Evolutionary conservation across 176 grass and related monocot species (phyloP).

Genomic region (Cenchrus americanus): DNA sequence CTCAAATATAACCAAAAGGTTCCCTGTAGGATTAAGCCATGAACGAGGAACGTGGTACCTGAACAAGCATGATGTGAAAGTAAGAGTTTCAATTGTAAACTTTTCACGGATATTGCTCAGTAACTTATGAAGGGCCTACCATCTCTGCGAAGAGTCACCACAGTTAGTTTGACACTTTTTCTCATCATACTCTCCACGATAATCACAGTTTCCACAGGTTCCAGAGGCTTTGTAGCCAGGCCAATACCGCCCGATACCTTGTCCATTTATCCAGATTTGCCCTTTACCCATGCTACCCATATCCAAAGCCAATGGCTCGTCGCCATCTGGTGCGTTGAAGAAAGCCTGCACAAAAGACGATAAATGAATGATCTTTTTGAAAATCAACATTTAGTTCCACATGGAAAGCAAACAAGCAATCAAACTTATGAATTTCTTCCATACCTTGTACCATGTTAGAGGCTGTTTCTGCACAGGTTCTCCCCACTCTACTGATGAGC

Average conservation of each 20-base stretch:
- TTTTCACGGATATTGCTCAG: background rate
- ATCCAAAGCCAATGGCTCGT: conserved; percentile 95
- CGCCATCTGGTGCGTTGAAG: conserved; percentile 88
- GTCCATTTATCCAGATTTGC: conserved; percentile 95
- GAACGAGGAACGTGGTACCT: conserved; percentile 97
- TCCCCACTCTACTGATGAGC: conserved; percentile 90
- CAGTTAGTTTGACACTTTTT: conserved; percentile 94
- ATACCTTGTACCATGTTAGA: conserved; percentile 96
- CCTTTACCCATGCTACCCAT: conserved; percentile 97
- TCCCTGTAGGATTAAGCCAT: conserved; percentile 94
- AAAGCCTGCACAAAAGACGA: conserved; percentile 60
- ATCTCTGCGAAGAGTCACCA: conserved; percentile 92
- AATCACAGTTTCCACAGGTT: conserved; percentile 76
- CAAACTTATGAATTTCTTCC: background rate
- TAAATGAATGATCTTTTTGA: background rate
- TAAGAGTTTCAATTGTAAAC: conserved; percentile 24
- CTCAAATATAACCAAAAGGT: conserved; percentile 92
- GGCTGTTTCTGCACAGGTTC: conserved; percentile 79
- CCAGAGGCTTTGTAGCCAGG: conserved; percentile 80
- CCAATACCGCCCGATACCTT: conserved; percentile 94
- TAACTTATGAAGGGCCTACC: conserved; percentile 46
- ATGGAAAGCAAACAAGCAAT: conserved; percentile 14
- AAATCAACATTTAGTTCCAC: conserved; percentile 7
- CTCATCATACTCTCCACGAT: conserved; percentile 75
- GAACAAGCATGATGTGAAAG: conserved; percentile 34